Evolutionary conservation across 23 red algal genomes (phyloP).

Genomic region (Gracilariopsis chorda): DNA sequence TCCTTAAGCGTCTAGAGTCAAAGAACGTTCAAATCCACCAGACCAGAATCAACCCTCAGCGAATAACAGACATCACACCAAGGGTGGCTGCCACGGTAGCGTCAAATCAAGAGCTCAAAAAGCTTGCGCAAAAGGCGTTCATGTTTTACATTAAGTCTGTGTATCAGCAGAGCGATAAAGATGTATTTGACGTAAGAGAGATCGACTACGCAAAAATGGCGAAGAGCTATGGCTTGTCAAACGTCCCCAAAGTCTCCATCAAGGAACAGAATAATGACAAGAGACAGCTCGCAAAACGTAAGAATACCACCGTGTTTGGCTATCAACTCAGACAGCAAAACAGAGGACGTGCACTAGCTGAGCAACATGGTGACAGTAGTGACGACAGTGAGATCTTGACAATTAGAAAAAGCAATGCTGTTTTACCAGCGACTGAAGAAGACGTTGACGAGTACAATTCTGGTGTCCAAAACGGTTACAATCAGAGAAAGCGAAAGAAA

Average conservation of each 20-base stretch:
- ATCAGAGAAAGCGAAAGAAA: conserved; percentile 23
- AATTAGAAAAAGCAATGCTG: background rate
- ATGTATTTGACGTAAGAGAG: conserved; percentile 64
- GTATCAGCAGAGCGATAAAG: conserved; percentile 63
- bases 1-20: conserved; percentile 54
- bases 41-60: conserved; percentile 54
- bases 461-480: background rate
- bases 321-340: conserved; percentile 26
- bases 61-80: conserved; percentile 51
- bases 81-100: conserved; percentile 72
- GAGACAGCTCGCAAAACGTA: background rate
- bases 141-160: conserved; percentile 80
- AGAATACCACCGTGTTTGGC: conserved; percentile 62
- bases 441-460: too few relatives aligned
- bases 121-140: conserved; percentile 87
- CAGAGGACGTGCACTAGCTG: background rate
- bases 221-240: conserved; percentile 68
- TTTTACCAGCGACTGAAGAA: background rate
- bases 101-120: conserved; percentile 71
- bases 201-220: conserved; percentile 67
- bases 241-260: conserved; percentile 29
- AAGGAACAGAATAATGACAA: background rate
- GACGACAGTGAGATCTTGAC: conserved; percentile 4
- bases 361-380: background rate
- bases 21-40: conserved; percentile 10